Evolutionary conservation across 345 rosid species (phyloP).

Genomic region (Trapa bicornis): DNA sequence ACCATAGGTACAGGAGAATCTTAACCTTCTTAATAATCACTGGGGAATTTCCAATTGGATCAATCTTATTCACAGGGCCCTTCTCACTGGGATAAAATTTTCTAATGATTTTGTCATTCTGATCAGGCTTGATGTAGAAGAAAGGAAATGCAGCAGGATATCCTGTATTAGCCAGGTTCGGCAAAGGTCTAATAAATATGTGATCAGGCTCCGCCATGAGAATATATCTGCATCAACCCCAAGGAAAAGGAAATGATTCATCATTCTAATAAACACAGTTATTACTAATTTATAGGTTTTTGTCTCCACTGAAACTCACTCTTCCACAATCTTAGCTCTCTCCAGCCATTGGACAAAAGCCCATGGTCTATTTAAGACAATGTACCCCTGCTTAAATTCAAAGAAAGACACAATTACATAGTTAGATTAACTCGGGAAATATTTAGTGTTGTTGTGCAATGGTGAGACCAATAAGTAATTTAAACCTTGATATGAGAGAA

Average conservation of each 20-base stretch:
- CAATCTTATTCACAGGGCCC: slow-evolving; percentile 36
- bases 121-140: slow-evolving; percentile 37
- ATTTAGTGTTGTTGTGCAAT: not conserved
- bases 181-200: slow-evolving; percentile 33
- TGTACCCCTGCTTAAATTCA: slow-evolving; percentile 59
- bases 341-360: slow-evolving; percentile 97
- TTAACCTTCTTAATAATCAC: slow-evolving; percentile 38
- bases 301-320: slow-evolving; percentile 38
- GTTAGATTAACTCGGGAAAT: not conserved
- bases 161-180: slow-evolving; percentile 31
- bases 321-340: slow-evolving; percentile 78
- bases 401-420: not conserved
- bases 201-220: slow-evolving; percentile 53
- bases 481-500: not conserved
- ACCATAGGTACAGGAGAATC: not conserved
- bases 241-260: slow-evolving; percentile 6
- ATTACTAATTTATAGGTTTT: slow-evolving; percentile 2
- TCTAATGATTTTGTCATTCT: slow-evolving; percentile 25
- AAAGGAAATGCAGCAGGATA: slow-evolving; percentile 38
- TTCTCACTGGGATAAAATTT: slow-evolving; percentile 33
- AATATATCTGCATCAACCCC: slow-evolving; percentile 24
- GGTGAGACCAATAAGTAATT: not conserved
- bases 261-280: not conserved
- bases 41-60: slow-evolving; percentile 45
- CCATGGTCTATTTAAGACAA: slow-evolving; percentile 96